Percentiles rank a stretch among this genome's conserved stretches.
Evolutionary conservation across 1,284 basidiomycete genomes (phyloP).

Genomic region (Amylostereum chailletii): DNA sequence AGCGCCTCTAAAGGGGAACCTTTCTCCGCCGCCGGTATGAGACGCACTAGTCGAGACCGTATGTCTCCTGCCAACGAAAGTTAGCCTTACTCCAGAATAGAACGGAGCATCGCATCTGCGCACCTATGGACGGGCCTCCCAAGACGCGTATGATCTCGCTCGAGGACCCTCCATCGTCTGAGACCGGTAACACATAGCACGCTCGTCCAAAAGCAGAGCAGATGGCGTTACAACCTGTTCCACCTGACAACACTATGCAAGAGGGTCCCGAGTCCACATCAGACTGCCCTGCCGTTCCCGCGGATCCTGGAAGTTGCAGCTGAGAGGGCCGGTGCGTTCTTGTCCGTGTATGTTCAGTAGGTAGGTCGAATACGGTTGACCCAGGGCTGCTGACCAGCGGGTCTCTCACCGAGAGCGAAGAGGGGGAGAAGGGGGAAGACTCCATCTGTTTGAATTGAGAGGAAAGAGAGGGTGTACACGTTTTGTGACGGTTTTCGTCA

Average conservation of each 20-base stretch:
- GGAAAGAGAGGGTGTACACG: too few relatives aligned
- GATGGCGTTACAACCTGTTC: constrained; percentile 78
- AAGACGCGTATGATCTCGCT: constrained; percentile 80
- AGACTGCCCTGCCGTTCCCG: background rate
- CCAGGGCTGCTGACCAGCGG: constrained; percentile 34
- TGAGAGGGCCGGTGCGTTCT: constrained; percentile 1
- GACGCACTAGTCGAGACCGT: constrained; percentile 71
- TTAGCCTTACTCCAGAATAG: too few relatives aligned
- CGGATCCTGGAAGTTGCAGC: constrained; percentile 3
- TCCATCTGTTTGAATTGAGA: too few relatives aligned
- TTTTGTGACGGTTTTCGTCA: too few relatives aligned
- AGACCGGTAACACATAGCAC: constrained; percentile 74
- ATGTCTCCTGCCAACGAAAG: constrained; percentile 52
- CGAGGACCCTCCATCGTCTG: constrained; percentile 81
- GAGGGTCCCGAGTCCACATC: constrained; percentile 20
- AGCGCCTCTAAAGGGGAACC: constrained; percentile 62
- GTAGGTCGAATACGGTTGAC: constrained; percentile 67
- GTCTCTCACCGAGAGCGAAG: too few relatives aligned
- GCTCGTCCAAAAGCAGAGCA: constrained; percentile 66
- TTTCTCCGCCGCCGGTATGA: constrained; percentile 60
- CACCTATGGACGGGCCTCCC: constrained; percentile 77
- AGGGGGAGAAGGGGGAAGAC: too few relatives aligned
- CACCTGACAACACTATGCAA: constrained; percentile 68
- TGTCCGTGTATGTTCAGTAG: constrained; percentile 28
- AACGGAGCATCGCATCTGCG: constrained; percentile 3